Evolutionary conservation across 805 yeast species (phyloP).

Genomic region (Ogataea naganishii): DNA sequence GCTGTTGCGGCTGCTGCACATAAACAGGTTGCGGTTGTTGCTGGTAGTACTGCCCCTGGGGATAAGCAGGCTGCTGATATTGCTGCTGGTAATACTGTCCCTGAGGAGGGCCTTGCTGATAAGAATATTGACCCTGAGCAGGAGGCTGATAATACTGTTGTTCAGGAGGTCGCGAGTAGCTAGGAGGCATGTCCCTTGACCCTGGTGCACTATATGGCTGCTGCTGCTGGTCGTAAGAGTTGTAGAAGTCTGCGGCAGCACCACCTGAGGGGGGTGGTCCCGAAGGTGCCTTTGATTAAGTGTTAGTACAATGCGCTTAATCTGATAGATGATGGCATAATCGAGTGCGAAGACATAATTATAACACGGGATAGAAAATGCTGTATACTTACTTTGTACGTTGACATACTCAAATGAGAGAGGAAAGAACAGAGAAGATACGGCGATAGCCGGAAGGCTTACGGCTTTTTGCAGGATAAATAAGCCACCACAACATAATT

Average conservation of each 20-base stretch:
- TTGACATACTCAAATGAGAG: too few species aligned
- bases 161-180: constrained; percentile 1
- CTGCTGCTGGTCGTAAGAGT: constrained; percentile 3
- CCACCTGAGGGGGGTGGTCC: constrained; percentile 7
- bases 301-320: too few species aligned
- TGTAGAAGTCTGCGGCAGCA: constrained; percentile 8
- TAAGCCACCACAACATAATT: too few species aligned
- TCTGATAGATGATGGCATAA: too few species aligned
- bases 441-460: too few species aligned
- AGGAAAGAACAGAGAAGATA: too few species aligned
- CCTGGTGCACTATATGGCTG: constrained; percentile 2
- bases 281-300: constrained; percentile 4
- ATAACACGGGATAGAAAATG: too few species aligned
- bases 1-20: constrained; percentile 44
- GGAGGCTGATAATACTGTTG: constrained; percentile 2
- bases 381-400: too few species aligned
- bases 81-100: constrained; percentile 11
- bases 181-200: too few species aligned
- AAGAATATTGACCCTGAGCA: constrained; percentile 1
- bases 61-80: constrained; percentile 18
- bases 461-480: too few species aligned
- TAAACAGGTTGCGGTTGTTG: constrained; percentile 43
- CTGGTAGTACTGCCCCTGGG: constrained; percentile 26
- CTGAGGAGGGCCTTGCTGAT: constrained; percentile 2
- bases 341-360: too few species aligned